Percentiles rank a stretch among this genome's conserved stretches.
These are phyloP conservation scores for Sarcodon aspratus DNA, from an alignment of 768 basidiomycete species.

Conservation along the genomic window DNA sequence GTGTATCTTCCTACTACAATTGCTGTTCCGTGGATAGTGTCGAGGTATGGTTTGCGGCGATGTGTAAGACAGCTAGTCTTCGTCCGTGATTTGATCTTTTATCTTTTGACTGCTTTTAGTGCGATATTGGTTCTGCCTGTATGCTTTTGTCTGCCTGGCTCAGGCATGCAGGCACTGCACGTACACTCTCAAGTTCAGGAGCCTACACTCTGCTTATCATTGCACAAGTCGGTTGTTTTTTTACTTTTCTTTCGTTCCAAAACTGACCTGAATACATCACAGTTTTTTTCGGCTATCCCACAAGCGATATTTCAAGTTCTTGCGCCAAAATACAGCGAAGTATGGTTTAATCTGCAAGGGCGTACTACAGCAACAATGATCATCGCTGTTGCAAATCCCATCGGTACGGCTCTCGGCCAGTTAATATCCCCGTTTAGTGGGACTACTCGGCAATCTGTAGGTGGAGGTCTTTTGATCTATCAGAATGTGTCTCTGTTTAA, in stretches of 20 bases:
- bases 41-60: constrained; percentile 49
- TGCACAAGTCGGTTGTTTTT: constrained; percentile 41
- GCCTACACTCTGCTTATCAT: constrained; percentile 60
- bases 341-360: constrained; percentile 69
- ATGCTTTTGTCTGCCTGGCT: constrained; percentile 65
- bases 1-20: constrained; percentile 55
- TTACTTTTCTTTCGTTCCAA: neutral
- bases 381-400: constrained; percentile 52
- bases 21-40: constrained; percentile 43
- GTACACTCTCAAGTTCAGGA: constrained; percentile 34
- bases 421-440: constrained; percentile 55
- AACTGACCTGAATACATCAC: neutral
- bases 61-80: constrained; percentile 27
- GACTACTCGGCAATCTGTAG: constrained; percentile 40
- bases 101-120: constrained; percentile 27
- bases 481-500: neutral
- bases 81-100: neutral
- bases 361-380: constrained; percentile 70
- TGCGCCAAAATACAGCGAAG: constrained; percentile 73
- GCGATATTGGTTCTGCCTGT: constrained; percentile 40
- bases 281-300: constrained; percentile 54
- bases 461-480: constrained; percentile 10
- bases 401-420: constrained; percentile 67
- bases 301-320: constrained; percentile 71
- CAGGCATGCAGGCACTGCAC: constrained; percentile 58